These are phyloP conservation scores for Rosa hybrid DNA, from an alignment of 331 rosid genomes.

Conservation along the genomic window DNA sequence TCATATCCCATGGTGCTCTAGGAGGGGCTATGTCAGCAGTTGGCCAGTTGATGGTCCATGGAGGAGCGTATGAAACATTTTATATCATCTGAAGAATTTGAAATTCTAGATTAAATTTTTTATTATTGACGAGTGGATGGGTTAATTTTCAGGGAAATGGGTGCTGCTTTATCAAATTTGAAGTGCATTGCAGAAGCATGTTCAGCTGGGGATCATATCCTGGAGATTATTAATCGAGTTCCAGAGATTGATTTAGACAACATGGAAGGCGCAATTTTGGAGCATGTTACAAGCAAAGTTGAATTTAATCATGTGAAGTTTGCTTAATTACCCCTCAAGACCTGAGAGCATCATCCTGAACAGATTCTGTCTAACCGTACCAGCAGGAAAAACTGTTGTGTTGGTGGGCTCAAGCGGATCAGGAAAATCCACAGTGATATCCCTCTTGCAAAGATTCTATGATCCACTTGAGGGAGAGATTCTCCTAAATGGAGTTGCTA, in stretches of 20 bases:
- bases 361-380: slow-evolving; percentile 45
- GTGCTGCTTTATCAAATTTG: slow-evolving; percentile 62
- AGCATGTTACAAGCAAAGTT: slow-evolving; percentile 46
- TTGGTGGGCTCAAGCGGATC: slow-evolving; percentile 75
- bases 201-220: slow-evolving; percentile 53
- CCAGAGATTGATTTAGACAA: slow-evolving; percentile 65
- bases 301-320: slow-evolving; percentile 51
- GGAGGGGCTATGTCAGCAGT: slow-evolving; percentile 70
- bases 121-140: too few species aligned
- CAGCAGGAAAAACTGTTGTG: slow-evolving; percentile 60
- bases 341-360: slow-evolving; percentile 50
- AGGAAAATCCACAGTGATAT: slow-evolving; percentile 64
- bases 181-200: slow-evolving; percentile 67
- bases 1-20: slow-evolving; percentile 59
- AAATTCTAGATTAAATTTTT: too few species aligned
- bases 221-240: slow-evolving; percentile 56
- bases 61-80: slow-evolving; percentile 57
- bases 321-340: slow-evolving; percentile 47
- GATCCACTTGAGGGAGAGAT: slow-evolving; percentile 67
- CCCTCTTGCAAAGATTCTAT: slow-evolving; percentile 72
- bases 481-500: slow-evolving; percentile 52
- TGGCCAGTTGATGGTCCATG: slow-evolving; percentile 56
- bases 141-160: slow-evolving; percentile 45
- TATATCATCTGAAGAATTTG: background rate
- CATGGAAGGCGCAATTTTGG: slow-evolving; percentile 48